Evolutionary conservation across 2,329 filamentous ascomycete genomes (phyloP), one percentile per base, ranked within the genome.

Genomic region (Lecanicillium sp.): DNA sequence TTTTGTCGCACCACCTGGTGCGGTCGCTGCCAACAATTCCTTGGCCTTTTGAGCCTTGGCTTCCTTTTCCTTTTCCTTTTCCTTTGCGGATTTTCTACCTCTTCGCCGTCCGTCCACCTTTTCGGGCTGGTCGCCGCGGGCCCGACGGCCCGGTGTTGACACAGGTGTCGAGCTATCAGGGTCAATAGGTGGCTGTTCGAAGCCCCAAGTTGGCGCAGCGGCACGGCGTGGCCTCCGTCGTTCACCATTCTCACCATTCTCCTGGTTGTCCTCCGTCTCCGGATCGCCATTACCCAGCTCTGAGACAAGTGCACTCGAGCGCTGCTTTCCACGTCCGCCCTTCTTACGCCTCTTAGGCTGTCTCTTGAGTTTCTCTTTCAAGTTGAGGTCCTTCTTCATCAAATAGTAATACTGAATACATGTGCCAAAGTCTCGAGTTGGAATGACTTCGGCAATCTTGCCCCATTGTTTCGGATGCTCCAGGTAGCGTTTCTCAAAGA

Each of bases 321-420:
- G 67, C 34, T 75, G 70, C 56, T 80, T 79, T 27, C 66, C 69
- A 50, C 75, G 59, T 48, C 68, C 48, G 53, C 68, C 61, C 67
- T 74, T 71, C 63, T 72, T 75, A 44, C 73, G 66, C 51, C 70
- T 68, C 56, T 70, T 75, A 42, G 70, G 75, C 58, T 75, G 78
- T 60, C 70, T 78, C 58, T 76, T 80, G 20, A 83, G 68, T 59
- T 84, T 85, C 53, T 85, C 82, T 56, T 89, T 87, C 44, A 89
- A 79, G 45, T 85, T 80, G 30, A 79, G 73, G 33, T 79, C 71
- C 62, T 82, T 83, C 62, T 79, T 92, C 54, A 82, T 85, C 45
- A 85, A 70, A 58, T 92, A 92, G 60, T 92, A 92, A 58, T 89
- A 87, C 54, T 87, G 82, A 49, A 92, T 92, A 58, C 83, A 87